A percentile compares a stretch with the other conserved stretches of the same genome.
These are phyloP conservation scores for Quercus variabilis DNA, from an alignment of 306 rosid genomes.

Conservation along the genomic window DNA sequence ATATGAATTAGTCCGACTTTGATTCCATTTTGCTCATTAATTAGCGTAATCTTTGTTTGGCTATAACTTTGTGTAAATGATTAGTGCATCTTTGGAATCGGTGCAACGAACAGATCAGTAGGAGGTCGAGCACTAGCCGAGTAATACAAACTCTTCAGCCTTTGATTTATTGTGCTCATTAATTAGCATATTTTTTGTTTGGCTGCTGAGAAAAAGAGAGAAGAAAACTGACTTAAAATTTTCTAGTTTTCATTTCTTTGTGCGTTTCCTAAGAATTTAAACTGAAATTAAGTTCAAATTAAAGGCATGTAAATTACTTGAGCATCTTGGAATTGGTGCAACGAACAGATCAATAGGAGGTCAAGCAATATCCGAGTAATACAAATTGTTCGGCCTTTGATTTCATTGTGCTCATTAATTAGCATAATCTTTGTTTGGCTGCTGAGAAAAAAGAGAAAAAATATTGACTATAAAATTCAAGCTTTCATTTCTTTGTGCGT, in stretches of 20 bases:
- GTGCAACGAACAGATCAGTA: slow-evolving; percentile 41
- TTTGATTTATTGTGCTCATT: neutral
- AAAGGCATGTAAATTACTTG: neutral
- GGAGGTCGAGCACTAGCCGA: slow-evolving; percentile 56
- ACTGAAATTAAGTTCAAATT: neutral
- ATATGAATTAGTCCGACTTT: neutral
- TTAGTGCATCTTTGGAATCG: neutral
- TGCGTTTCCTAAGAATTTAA: slow-evolving; percentile 7
- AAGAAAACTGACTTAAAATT: neutral
- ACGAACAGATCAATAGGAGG: slow-evolving; percentile 55
- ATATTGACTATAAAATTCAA: neutral
- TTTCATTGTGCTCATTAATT: neutral
- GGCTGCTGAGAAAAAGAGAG: neutral
- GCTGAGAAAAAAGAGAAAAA: neutral
- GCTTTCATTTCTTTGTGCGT: neutral
- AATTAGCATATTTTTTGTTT: neutral
- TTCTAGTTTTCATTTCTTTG: neutral
- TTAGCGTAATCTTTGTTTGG: neutral
- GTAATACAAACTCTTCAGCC: slow-evolving; percentile 17
- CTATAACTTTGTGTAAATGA: neutral
- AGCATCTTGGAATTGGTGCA: no score
- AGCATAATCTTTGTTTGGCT: neutral
- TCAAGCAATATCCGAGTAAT: slow-evolving; percentile 54
- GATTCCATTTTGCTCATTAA: neutral
- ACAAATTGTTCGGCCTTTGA: neutral